Evolutionary conservation across 306 rosid species (phyloP), one percentile per base, ranked within the genome.

Genomic region (Lagenaria siceraria): DNA sequence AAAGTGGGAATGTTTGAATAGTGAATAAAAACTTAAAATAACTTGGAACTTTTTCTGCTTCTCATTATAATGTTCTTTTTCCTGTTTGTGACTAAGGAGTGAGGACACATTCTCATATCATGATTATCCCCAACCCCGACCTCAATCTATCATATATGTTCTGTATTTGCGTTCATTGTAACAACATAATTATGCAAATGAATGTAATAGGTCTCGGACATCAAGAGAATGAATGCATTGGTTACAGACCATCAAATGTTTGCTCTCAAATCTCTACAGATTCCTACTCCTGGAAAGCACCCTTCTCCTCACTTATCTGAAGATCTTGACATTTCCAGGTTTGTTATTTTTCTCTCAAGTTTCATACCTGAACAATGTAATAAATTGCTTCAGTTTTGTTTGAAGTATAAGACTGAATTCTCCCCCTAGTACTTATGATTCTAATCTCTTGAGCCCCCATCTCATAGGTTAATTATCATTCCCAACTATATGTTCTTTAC

Each of bases 211-310:
- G 97, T 91, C 80, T 80, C 88, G 0, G 97, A 93, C 59, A 81
- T 93, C 6, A 93, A 79, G 88, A 91, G 79, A 87, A 86, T 93
- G 91, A 93, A 93, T 79, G 85, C 87, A 58, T 91, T 93, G 43
- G 92, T 93, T 66, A 89, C 98, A 14, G 98, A 93, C 76, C 92
- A 78, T 80, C 98, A 93, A 79, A 91, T 93, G 90, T 93, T 93
- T 87, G 98, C 90, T 9, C 97, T 93, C n/a, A 85, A 88, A 79
- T 81, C 87, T 77, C 86, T 93, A 78, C 91, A 87, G 43, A 93
- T 93, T 82, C 98, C 96, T 19, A 80, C 91, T 53, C 98, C 97
- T 31, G 97, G 98, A 79, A 91, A 88, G 83, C 97, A 91, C 65
- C 91, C 96, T 79, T 93, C 97, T 54, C 89, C 93, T 38, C 81